Evolutionary conservation across 2,329 filamentous ascomycete genomes (phyloP).

Genomic region (Tolypocladium pustulatum): DNA sequence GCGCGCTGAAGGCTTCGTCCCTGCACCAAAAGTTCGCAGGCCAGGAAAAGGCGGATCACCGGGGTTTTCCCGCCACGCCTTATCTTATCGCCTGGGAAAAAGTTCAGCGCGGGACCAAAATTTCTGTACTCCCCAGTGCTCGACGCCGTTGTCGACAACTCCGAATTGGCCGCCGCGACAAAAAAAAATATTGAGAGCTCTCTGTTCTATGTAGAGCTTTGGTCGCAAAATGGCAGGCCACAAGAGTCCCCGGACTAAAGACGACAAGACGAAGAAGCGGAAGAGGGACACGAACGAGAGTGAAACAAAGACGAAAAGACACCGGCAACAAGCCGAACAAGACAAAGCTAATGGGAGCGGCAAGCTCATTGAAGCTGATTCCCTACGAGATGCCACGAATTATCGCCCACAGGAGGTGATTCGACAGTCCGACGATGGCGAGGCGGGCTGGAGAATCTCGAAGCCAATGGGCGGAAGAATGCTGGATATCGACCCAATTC

Average conservation of each 20-base stretch:
- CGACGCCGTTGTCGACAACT: not conserved
- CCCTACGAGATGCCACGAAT: conserved; percentile 3
- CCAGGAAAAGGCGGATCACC: conserved; percentile 15
- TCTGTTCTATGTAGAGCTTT: not conserved
- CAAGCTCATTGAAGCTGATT: conserved; percentile 3
- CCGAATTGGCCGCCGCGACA: conserved; percentile 1
- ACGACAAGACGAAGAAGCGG: conserved; percentile 32
- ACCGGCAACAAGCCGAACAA: conserved; percentile 20
- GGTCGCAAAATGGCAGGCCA: conserved; percentile 23
- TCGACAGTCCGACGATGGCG: conserved; percentile 17
- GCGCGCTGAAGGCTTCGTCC: not conserved
- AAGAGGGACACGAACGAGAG: conserved; percentile 34
- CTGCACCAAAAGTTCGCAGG: not conserved
- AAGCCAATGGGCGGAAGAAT: conserved; percentile 56
- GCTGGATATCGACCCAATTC: conserved; percentile 52
- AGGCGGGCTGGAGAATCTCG: conserved; percentile 47
- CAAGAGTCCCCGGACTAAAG: conserved; percentile 19
- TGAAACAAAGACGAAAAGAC: conserved; percentile 32
- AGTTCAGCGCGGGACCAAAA: conserved; percentile 30
- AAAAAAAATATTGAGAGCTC: conserved; percentile 8
- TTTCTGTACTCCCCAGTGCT: conserved; percentile 16
- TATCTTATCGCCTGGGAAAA: conserved; percentile 31
- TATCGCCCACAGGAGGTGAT: conserved; percentile 14
- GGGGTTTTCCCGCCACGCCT: conserved; percentile 19
- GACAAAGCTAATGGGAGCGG: conserved; percentile 15